These are phyloP conservation scores for Aspergillus hiratsukae DNA, from an alignment of 2,329 filamentous ascomycete species.

Conservation along the genomic window DNA sequence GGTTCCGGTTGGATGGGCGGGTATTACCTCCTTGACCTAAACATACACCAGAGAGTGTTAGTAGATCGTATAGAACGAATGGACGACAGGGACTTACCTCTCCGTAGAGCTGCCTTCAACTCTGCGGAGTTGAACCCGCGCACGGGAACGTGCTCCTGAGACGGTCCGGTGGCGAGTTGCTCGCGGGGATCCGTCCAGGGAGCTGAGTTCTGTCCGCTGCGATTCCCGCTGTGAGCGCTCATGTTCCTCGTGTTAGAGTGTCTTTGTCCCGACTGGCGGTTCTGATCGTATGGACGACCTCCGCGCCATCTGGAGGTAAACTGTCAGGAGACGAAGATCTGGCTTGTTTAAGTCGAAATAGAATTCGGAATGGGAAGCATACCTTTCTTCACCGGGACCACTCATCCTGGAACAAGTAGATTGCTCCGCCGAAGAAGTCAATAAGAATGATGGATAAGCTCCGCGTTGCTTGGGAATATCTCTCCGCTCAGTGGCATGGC, in stretches of 20 bases:
- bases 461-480: not conserved
- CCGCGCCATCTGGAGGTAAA: slow-evolving; percentile 34
- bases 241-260: slow-evolving; percentile 29
- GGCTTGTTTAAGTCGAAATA: not conserved
- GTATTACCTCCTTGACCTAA: slow-evolving; percentile 29
- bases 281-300: slow-evolving; percentile 32
- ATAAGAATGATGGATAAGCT: slow-evolving; percentile 12
- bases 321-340: slow-evolving; percentile 7
- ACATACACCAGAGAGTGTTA: not conserved
- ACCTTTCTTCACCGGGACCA: slow-evolving; percentile 31
- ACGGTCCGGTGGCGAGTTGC: slow-evolving; percentile 12
- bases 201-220: slow-evolving; percentile 25
- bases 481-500: slow-evolving; percentile 11
- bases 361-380: not conserved
- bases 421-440: not conserved
- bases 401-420: slow-evolving; percentile 26
- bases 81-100: slow-evolving; percentile 25
- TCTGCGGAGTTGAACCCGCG: slow-evolving; percentile 42
- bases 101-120: slow-evolving; percentile 37
- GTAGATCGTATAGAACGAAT: not conserved
- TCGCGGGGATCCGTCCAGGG: slow-evolving; percentile 27
- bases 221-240: slow-evolving; percentile 30
- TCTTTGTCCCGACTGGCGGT: slow-evolving; percentile 35
- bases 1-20: not conserved
- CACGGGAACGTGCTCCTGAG: slow-evolving; percentile 40